Evolutionary conservation across 345 rosid genomes (phyloP), one percentile per base, ranked within the genome.

Genomic region (Moricandia moricandioides): DNA sequence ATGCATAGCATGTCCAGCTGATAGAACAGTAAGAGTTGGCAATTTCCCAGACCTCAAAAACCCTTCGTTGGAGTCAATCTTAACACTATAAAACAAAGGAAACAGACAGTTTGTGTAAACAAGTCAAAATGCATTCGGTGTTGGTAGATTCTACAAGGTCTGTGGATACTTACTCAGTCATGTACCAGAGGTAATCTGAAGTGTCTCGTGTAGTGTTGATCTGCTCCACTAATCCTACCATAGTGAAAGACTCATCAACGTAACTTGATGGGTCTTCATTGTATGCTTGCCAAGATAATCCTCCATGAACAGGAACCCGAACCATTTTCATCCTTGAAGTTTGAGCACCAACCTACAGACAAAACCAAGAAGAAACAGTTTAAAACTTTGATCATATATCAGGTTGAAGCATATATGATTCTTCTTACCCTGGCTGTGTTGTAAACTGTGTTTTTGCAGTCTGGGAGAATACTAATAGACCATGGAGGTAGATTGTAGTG

Each of bases 401-500:
- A 5, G 18, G 18, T 21, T 13, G 21, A 65, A 56, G 52, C 18
- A 43, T 49, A 47, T 17, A 13, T 5, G 30, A 29, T 37, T 70
- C 40, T 52, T 65, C 88, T 84, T 71, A 92, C 99, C 88, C 96
- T 85, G 78, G 98, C 99, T 62, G 99, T 96, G 87, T 96, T 92
- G 85, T 92, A 96, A 43, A 85, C 96, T 3, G 98, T 96, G 83
- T 90, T 92, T 87, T 89, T 89, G 93, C 98, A 96, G 84, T 92
- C 98, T 11, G 98, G 98, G 62, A 96, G 97, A 78, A 96, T 89
- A 83, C 99, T 96, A 64, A 96, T 84, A 74, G 99, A 92, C 99
- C 99, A 96, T 10, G 99, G 97, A 77, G 99, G 99, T 51, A 96
- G 82, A 79, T 92, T 88, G 81, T 91, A 92, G 83, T 92, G 98